Evolutionary conservation across 2,329 filamentous ascomycete species (phyloP).

Genomic region (Truncatella angustata): DNA sequence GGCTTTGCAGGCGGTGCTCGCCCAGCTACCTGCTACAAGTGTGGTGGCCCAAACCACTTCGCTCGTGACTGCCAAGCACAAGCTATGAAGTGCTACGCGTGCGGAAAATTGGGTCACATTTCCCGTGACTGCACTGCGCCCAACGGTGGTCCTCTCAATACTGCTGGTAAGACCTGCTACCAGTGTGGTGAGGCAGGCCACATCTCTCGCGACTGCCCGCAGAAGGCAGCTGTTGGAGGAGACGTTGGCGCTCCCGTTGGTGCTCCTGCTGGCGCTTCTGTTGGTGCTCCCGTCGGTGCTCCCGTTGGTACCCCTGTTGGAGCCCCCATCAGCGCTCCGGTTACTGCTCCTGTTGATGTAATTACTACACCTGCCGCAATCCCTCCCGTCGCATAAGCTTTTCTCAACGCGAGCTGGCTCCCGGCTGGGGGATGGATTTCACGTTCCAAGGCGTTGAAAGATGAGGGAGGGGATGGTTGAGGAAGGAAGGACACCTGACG

Average conservation of each 20-base stretch:
- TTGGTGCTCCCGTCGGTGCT: slow-evolving; percentile 38
- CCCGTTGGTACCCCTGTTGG: slow-evolving; percentile 20
- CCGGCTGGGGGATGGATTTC: neutral
- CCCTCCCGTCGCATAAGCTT: slow-evolving; percentile 28
- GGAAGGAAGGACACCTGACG: slow-evolving; percentile 10
- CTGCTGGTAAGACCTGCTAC: slow-evolving; percentile 97
- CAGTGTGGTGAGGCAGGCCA: slow-evolving; percentile 93
- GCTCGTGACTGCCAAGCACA: slow-evolving; percentile 97
- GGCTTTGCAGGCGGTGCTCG: slow-evolving; percentile 68
- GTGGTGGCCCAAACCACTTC: slow-evolving; percentile 91
- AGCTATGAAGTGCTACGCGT: slow-evolving; percentile 98
- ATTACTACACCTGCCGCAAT: slow-evolving; percentile 24
- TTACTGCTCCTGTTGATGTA: slow-evolving; percentile 24
- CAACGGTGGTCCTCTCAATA: slow-evolving; percentile 93
- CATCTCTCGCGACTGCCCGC: slow-evolving; percentile 90
- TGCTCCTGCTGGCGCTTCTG: slow-evolving; percentile 2
- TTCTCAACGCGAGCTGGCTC: neutral
- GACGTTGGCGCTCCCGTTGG: slow-evolving; percentile 36
- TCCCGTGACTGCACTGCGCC: slow-evolving; percentile 92
- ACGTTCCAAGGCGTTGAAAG: neutral
- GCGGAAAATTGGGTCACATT: slow-evolving; percentile 92
- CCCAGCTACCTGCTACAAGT: slow-evolving; percentile 72
- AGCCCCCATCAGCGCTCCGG: slow-evolving; percentile 39
- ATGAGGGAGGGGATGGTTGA: slow-evolving; percentile 9
- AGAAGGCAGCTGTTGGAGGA: slow-evolving; percentile 60